phyloP scores from a whole-genome alignment of 2,329 filamentous ascomycete species.

The Harringtonia lauricola region DNA sequence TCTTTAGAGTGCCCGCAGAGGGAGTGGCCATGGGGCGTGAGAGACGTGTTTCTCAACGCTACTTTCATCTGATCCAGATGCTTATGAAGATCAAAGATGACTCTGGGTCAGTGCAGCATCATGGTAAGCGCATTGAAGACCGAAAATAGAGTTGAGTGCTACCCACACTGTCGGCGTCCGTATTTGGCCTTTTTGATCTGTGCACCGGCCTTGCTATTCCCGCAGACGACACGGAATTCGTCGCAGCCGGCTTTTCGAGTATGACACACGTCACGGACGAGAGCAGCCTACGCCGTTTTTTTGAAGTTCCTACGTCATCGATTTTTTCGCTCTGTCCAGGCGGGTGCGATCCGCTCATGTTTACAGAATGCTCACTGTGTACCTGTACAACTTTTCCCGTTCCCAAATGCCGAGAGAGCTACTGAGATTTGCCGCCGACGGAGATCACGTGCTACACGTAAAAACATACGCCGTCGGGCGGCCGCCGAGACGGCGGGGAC shows the following conservation, averaged over 20 bases:
- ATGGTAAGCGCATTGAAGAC: no score
- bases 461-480: no score
- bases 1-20: no score
- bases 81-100: not conserved
- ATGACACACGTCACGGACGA: slow-evolving; percentile 13
- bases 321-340: not conserved
- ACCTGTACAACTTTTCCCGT: no score
- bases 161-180: slow-evolving; percentile 2
- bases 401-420: no score
- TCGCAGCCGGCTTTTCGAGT: slow-evolving; percentile 14
- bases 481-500: no score
- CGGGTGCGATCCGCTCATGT: not conserved
- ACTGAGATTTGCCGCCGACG: no score
- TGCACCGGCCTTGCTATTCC: slow-evolving; percentile 12
- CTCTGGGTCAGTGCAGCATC: no score
- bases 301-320: not conserved
- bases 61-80: not conserved
- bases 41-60: not conserved
- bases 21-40: not conserved
- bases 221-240: slow-evolving; percentile 9
- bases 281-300: not conserved
- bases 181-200: slow-evolving; percentile 10
- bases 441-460: no score
- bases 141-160: not conserved
- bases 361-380: no score